Evolutionary conservation across 306 rosid genomes (phyloP).

Genomic region (Macrotyloma uniflorum): DNA sequence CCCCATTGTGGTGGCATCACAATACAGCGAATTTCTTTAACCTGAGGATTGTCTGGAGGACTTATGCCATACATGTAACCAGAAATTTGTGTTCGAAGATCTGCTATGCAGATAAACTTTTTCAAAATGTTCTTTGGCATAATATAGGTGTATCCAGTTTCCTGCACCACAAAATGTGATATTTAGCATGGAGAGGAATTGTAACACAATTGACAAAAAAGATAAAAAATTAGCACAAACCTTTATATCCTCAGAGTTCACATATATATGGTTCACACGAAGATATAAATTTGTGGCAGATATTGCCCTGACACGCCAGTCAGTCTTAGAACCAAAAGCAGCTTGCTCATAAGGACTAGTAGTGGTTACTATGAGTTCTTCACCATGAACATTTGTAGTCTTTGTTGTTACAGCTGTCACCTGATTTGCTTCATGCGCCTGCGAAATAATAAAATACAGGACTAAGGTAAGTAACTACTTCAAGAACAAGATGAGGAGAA

Average conservation of each 20-base stretch:
- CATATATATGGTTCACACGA: slow-evolving; percentile 97
- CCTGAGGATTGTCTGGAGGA: slow-evolving; percentile 99
- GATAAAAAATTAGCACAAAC: slow-evolving; percentile 36
- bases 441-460: slow-evolving; percentile 29
- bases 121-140: slow-evolving; percentile 99
- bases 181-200: slow-evolving; percentile 26
- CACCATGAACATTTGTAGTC: slow-evolving; percentile 95
- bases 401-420: slow-evolving; percentile 92
- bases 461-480: slow-evolving; percentile 4
- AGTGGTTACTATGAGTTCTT: slow-evolving; percentile 91
- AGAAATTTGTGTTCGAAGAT: slow-evolving; percentile 93
- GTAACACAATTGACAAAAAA: neutral
- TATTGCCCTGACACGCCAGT: slow-evolving; percentile 99
- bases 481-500: neutral
- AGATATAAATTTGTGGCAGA: slow-evolving; percentile 96
- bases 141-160: slow-evolving; percentile 98
- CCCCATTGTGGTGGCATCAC: slow-evolving; percentile 99
- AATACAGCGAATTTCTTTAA: slow-evolving; percentile 95
- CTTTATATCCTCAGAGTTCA: slow-evolving; percentile 98
- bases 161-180: slow-evolving; percentile 59
- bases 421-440: slow-evolving; percentile 94
- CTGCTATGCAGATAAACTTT: slow-evolving; percentile 96
- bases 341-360: slow-evolving; percentile 98
- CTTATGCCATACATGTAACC: slow-evolving; percentile 96
- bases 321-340: slow-evolving; percentile 94